These are phyloP conservation scores for Euphorbia pulcherrima DNA, from an alignment of 345 rosid species.

Conservation along the genomic window DNA sequence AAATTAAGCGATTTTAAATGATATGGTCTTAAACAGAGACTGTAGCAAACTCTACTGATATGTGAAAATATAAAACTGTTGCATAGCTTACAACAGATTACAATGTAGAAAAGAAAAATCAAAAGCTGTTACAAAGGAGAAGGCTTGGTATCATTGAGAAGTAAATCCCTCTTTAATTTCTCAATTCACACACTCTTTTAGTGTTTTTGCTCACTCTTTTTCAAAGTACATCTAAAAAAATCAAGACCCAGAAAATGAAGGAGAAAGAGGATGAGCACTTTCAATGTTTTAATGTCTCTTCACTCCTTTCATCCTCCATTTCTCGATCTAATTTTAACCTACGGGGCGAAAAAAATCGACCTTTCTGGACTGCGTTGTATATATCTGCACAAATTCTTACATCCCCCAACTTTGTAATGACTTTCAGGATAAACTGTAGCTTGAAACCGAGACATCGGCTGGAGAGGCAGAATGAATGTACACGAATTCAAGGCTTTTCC, in stretches of 20 bases:
- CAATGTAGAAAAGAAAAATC: slow-evolving; percentile 16
- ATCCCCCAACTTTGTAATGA: slow-evolving; percentile 16
- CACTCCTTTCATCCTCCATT: slow-evolving; percentile 62
- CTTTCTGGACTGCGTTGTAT: slow-evolving; percentile 33
- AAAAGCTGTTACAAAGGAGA: slow-evolving; percentile 30
- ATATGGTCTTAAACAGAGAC: no score
- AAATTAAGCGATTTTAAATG: no score
- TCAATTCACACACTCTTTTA: slow-evolving; percentile 26
- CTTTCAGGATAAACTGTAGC: slow-evolving; percentile 64
- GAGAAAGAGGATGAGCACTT: slow-evolving; percentile 99
- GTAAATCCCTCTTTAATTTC: slow-evolving; percentile 26
- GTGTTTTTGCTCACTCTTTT: slow-evolving; percentile 18
- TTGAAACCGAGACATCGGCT: slow-evolving; percentile 61
- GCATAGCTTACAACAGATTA: slow-evolving; percentile 42
- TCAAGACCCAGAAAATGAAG: slow-evolving; percentile 35
- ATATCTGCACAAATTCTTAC: slow-evolving; percentile 56
- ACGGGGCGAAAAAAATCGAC: slow-evolving; percentile 24
- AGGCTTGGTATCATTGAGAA: slow-evolving; percentile 34
- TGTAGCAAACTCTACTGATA: slow-evolving; percentile 36
- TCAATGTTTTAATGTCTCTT: slow-evolving; percentile 47
- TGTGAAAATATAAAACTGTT: slow-evolving; percentile 26
- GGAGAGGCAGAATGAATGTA: slow-evolving; percentile 76
- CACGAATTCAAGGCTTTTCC: slow-evolving; percentile 78
- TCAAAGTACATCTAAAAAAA: slow-evolving; percentile 27
- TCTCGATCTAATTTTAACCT: slow-evolving; percentile 35